These are phyloP conservation scores for Fragaria iinumae DNA, from an alignment of 306 rosid species.

Conservation along the genomic window DNA sequence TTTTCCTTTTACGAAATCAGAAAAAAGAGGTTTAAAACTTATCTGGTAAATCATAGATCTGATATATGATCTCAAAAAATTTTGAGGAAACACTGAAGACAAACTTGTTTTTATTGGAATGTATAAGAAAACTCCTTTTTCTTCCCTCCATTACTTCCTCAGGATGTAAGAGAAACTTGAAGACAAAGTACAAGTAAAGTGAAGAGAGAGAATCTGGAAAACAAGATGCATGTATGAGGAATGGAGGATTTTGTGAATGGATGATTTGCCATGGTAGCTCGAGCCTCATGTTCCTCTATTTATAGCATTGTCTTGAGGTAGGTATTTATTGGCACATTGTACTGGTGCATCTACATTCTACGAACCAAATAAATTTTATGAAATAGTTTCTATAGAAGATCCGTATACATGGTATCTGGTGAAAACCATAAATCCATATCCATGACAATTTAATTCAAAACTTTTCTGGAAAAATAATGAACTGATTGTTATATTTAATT, in stretches of 20 bases:
- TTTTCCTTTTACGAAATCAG: too few relatives aligned
- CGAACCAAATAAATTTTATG: not conserved
- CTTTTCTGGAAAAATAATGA: not conserved
- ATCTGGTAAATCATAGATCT: too few relatives aligned
- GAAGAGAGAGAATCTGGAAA: not conserved
- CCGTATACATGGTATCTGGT: not conserved
- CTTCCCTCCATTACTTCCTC: too few relatives aligned
- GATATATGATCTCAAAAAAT: too few relatives aligned
- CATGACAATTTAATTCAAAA: not conserved
- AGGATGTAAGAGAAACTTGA: not conserved
- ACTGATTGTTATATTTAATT: not conserved
- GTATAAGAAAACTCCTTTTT: too few relatives aligned
- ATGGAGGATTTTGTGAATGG: not conserved
- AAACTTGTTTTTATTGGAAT: too few relatives aligned
- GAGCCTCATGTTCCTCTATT: not conserved
- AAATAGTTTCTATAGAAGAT: not conserved
- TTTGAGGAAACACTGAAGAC: too few relatives aligned
- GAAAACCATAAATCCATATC: not conserved
- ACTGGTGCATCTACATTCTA: not conserved
- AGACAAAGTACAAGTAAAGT: not conserved
- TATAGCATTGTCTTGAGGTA: not conserved
- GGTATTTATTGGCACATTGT: not conserved
- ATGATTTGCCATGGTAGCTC: not conserved
- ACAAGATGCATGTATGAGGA: not conserved
- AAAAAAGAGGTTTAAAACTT: too few relatives aligned